Base-by-base conservation (phyloP, 768 basidiomycete genomes). In the Lactifluus echinatus region DNA sequence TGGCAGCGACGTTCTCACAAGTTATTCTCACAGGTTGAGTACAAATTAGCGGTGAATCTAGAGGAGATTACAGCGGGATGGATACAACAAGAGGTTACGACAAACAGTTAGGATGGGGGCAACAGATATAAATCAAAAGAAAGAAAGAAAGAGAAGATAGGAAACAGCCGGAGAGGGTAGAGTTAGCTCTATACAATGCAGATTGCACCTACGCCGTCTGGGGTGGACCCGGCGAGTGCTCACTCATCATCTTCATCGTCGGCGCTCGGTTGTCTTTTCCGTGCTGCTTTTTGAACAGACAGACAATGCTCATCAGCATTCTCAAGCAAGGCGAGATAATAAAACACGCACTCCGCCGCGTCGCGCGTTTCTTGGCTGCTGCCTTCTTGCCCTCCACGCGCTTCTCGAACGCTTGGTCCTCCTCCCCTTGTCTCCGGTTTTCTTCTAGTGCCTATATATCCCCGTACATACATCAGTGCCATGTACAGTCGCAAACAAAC, bases 381-480 rank as follows among this genome's bases (percentile, higher is more conserved):
- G 86, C 79, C 50, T 80, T 90, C 76, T 91, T 93, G 56, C 83
- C 82, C 66, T 87, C 79, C 14, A 89, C 92, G 29, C 89, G 82
- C 64, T 87, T 88, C 73, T 94, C 89, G 23, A 96, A 77, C 21
- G 84, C 93, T 57, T 93, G 84, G 63, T 97, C 94, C 69, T 95
- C 94, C 59, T 85, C 82, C 3, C 96, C 96, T 70, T 95, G 90
- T 3, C 78, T 75, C 59, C 79, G 83, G 67, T 89, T 79, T 63
- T 92, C 87, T 19, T 89, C 85, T 6, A 98, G 76, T 29, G 93
- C 93, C 91, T 93, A 15, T 28, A 40, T 17, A 3, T 37, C 15
- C n/a, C 15, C n/a, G 11, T 19, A 40, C 19, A 19, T 37, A 17
- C 7, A 2, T 37, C 17, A 37, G 36, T 37, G 17, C 17, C 39